phyloP scores from a whole-genome alignment of 306 rosid genomes.

The Cercis canadensis region DNA sequence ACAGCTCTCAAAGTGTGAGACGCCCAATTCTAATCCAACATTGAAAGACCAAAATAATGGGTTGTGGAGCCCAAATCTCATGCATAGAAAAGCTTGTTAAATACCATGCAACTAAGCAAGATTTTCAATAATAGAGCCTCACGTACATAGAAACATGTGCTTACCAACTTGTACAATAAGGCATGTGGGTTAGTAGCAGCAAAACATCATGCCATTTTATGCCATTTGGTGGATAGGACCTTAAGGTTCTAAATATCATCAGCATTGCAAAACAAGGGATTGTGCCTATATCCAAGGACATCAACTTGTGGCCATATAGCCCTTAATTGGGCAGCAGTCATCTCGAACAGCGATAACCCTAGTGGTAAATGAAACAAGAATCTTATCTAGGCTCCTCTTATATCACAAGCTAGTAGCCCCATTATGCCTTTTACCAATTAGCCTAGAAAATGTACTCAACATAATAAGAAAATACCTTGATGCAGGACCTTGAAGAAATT shows the following conservation, averaged over 20 bases:
- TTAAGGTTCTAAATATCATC: conserved; percentile 11
- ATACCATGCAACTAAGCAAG: conserved; percentile 18
- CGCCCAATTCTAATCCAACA: conserved; percentile 21
- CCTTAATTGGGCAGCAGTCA: conserved; percentile 19
- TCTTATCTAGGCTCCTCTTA: conserved; percentile 19
- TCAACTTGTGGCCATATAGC: conserved; percentile 30
- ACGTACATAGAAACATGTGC: conserved; percentile 27
- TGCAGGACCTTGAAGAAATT: conserved; percentile 88
- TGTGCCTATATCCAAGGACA: conserved; percentile 31
- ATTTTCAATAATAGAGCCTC: conserved; percentile 23
- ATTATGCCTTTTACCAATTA: background rate
- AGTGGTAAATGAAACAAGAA: background rate
- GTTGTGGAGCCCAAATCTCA: conserved; percentile 17
- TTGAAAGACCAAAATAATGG: conserved; percentile 17
- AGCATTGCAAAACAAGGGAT: conserved; percentile 1
- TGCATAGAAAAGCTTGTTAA: conserved; percentile 13
- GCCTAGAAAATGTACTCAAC: conserved; percentile 18
- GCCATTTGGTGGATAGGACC: conserved; percentile 17
- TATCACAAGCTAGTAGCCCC: conserved; percentile 6
- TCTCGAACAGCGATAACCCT: background rate
- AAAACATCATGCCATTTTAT: background rate
- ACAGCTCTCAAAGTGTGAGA: conserved; percentile 16
- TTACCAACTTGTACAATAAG: conserved; percentile 17
- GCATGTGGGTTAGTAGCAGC: conserved; percentile 13
- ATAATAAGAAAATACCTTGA: conserved; percentile 63